Evolutionary conservation across 495 filamentous ascomycete species (phyloP).

Genomic region (Podospora anserina): DNA sequence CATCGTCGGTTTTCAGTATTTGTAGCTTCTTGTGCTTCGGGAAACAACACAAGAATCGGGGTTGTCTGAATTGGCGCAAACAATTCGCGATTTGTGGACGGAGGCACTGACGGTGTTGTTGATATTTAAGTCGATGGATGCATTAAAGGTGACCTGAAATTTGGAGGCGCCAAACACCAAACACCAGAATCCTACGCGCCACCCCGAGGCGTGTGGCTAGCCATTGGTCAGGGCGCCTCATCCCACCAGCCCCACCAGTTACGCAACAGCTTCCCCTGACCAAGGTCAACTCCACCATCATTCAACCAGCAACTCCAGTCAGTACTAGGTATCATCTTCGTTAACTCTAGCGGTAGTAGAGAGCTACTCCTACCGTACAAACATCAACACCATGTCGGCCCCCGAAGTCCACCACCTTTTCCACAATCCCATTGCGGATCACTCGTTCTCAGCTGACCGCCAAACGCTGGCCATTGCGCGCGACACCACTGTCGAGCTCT

Average conservation of each 20-base stretch:
- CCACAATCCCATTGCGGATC: slow-evolving; percentile 92
- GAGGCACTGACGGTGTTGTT: neutral
- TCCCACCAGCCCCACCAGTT: slow-evolving; percentile 20
- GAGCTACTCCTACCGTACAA: slow-evolving; percentile 91
- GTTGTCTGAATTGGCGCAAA: neutral
- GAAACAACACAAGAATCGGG: neutral
- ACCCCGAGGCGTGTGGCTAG: slow-evolving; percentile 6
- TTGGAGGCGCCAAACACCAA: slow-evolving; percentile 8
- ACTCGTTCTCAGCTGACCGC: slow-evolving; percentile 93
- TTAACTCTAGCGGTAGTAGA: slow-evolving; percentile 75
- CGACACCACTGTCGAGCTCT: slow-evolving; percentile 89
- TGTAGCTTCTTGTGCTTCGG: neutral
- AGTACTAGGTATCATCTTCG: slow-evolving; percentile 10
- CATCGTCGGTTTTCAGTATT: slow-evolving; percentile 26
- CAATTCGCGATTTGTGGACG: neutral
- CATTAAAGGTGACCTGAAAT: neutral
- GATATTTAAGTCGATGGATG: neutral
- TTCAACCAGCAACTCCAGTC: slow-evolving; percentile 3
- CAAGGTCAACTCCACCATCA: slow-evolving; percentile 9
- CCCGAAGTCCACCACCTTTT: slow-evolving; percentile 96
- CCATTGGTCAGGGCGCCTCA: neutral
- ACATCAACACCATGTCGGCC: slow-evolving; percentile 60
- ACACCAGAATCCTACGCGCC: neutral
- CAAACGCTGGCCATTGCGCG: slow-evolving; percentile 85
- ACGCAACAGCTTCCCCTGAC: slow-evolving; percentile 15